phyloP scores from a whole-genome alignment of 768 basidiomycete species.

The Cystofilobasidium macerans region DNA sequence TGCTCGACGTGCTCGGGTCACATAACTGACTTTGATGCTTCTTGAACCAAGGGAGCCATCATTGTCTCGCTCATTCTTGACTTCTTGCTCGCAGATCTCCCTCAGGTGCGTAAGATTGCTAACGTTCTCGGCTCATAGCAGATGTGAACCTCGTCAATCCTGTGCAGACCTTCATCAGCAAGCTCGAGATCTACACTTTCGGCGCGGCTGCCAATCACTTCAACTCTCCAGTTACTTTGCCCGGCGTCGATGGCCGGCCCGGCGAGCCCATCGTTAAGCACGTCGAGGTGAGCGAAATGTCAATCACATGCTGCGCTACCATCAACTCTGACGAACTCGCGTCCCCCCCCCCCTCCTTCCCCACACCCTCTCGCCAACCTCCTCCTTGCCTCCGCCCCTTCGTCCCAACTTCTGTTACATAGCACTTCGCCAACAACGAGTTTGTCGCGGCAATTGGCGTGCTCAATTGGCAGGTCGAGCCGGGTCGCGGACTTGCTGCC shows the following conservation, averaged over 20 bases:
- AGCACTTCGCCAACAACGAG: conserved; percentile 34
- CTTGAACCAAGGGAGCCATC: conserved; percentile 29
- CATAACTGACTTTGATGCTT: not conserved
- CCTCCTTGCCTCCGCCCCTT: too few species aligned
- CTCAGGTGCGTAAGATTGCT: not conserved
- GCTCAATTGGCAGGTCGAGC: conserved; percentile 17
- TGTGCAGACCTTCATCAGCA: not conserved
- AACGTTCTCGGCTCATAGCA: conserved; percentile 15
- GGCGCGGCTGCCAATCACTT: conserved; percentile 31
- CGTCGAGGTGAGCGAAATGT: too few species aligned
- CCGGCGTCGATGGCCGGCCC: not conserved
- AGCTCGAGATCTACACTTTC: conserved; percentile 34
- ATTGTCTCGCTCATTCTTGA: conserved; percentile 19
- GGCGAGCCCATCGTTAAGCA: conserved; percentile 22
- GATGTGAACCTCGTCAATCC: conserved; percentile 6
- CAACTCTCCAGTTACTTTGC: conserved; percentile 21
- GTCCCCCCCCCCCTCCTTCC: too few species aligned
- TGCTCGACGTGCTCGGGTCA: not conserved
- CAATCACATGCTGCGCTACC: too few species aligned
- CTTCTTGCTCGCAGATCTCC: conserved; percentile 18
- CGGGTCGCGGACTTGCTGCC: not conserved
- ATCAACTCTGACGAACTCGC: too few species aligned
- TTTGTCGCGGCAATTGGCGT: conserved; percentile 31
- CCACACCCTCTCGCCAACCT: too few species aligned
- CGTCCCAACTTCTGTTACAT: too few species aligned